Conservation (phyloP, 2,329 filamentous ascomycete genomes). For the Fusarium ambrosium region DNA sequence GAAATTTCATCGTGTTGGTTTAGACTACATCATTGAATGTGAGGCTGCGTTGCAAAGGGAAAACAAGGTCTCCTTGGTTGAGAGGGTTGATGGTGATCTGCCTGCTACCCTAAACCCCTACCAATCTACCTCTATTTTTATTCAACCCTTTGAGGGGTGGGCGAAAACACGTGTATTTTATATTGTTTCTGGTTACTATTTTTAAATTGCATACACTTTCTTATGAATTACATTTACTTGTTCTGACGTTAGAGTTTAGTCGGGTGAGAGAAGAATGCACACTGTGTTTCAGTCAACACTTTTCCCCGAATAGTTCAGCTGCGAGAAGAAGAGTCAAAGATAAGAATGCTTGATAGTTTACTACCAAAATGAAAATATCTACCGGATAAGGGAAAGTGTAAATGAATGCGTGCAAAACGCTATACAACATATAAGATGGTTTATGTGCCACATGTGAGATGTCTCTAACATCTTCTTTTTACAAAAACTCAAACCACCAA, state of each 20-base stretch:
- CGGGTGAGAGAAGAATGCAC: neutral
- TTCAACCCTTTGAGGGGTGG: too few relatives aligned
- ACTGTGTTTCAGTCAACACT: neutral
- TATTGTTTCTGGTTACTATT: neutral
- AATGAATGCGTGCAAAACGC: neutral
- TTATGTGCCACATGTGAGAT: neutral
- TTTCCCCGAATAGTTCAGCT: neutral
- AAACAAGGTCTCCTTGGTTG: neutral
- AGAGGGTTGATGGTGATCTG: neutral
- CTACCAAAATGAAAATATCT: conserved; percentile 11
- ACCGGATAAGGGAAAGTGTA: neutral
- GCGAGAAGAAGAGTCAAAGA: neutral
- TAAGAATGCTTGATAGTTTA: neutral
- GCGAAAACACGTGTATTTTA: neutral
- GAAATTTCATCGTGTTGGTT: neutral
- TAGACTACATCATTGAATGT: neutral
- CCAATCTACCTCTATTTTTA: neutral
- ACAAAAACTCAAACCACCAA: conserved; percentile 17
- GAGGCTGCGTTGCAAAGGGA: neutral
- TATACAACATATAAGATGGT: neutral
- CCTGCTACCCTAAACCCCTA: neutral
- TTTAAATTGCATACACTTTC: neutral
- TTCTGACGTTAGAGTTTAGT: neutral
- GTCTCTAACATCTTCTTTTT: neutral
- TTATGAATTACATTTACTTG: neutral